phyloP scores from a whole-genome alignment of 441 rosid species.

The Dalechampia spathulata region DNA sequence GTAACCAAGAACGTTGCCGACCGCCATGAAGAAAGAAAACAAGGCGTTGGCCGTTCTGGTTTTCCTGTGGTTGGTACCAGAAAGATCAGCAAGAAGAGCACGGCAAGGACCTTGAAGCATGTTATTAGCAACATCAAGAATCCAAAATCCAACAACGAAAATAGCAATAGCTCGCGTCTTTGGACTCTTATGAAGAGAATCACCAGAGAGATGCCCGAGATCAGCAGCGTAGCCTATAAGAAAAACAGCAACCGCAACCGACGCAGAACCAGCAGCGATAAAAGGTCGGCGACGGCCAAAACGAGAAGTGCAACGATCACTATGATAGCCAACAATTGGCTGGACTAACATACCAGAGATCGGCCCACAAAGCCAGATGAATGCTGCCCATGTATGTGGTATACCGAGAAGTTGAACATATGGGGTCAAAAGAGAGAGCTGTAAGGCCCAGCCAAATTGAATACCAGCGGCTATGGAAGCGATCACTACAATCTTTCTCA shows the following conservation, averaged over 20 bases:
- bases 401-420: constrained; percentile 87
- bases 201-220: constrained; percentile 59
- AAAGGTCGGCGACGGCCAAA: constrained; percentile 94
- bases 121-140: constrained; percentile 92
- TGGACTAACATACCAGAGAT: constrained; percentile 87
- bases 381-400: constrained; percentile 82
- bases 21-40: constrained; percentile 87
- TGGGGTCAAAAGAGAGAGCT: constrained; percentile 82
- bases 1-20: constrained; percentile 76
- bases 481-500: constrained; percentile 46
- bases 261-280: constrained; percentile 51
- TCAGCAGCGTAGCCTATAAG: constrained; percentile 87
- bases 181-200: constrained; percentile 18
- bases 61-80: constrained; percentile 44
- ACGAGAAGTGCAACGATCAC: constrained; percentile 74
- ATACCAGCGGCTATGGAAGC: constrained; percentile 82
- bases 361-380: constrained; percentile 94
- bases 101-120: constrained; percentile 83
- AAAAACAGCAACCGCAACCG: constrained; percentile 61
- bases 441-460: constrained; percentile 95
- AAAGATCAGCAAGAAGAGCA: constrained; percentile 75
- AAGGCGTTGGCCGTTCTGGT: constrained; percentile 57
- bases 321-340: constrained; percentile 85
- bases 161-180: constrained; percentile 65
- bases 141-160: constrained; percentile 85